Base-by-base conservation (phyloP, 768 basidiomycete genomes). In the Russula lepida region DNA sequence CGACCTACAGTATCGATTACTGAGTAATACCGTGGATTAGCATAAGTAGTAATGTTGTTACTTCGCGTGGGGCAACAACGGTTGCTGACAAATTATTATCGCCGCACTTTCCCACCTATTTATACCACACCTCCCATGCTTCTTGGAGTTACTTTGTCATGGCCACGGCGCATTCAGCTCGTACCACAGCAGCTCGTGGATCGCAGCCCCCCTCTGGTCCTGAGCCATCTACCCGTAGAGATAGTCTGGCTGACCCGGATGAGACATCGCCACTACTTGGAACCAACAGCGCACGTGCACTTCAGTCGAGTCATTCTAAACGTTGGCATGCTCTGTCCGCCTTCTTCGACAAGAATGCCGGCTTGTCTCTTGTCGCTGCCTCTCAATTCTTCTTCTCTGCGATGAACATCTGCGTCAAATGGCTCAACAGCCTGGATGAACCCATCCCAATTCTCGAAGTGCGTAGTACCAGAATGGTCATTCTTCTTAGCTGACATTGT, bases 321-420 rank as follows among this genome's bases (percentile, higher is more conserved):
- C 25, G 15, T 32, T 58, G 60, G 64, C n/a, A 37, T 9, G n/a
- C 27, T 25, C 32, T n/a, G 13, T 58, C 48, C 17, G 37, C 28
- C 0, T 47, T 64, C 32, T 15, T 72, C 28, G 53, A 67, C 39
- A 68, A 62, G 47, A 88, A 89, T 71, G 70, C 74, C 4, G 88
- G 88, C 9, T 71, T 90, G 55, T 70, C 86, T 35, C 75, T 87
- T 19, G 78, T 89, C 19, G 78, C 77, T 6, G 72, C 73, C 3
- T 70, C 84, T 11, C 84, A 87, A 68, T 73, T 83, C 15, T 84
- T 84, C 71, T 79, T 85, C 41, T 77, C 84, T 8, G 69, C 79
- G 32, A 84, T 86, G 77, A 83, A 83, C 54, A 74, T 84, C 4
- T 73, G 79, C 6, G 86, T 89, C 47, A 88, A 89, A 72, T 76